A percentile compares a stretch with the other conserved stretches of the same genome.
Evolutionary conservation across 1,284 basidiomycete species (phyloP).

Genomic region (Pseudozyma pruni): DNA sequence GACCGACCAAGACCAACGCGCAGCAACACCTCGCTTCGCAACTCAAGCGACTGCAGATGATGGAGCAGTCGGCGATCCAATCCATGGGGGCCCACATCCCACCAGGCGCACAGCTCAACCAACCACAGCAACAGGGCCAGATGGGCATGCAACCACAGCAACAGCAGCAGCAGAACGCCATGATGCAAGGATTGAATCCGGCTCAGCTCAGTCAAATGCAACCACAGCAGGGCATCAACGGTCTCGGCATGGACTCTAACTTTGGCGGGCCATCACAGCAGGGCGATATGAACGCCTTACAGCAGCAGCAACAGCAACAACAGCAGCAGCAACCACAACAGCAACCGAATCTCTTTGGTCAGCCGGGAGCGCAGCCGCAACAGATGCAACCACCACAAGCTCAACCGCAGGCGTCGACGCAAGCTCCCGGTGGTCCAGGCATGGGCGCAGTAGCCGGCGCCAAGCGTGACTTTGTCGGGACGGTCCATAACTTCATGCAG

Average conservation of each 20-base stretch:
- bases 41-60: conserved; percentile 54
- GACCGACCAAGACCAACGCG: conserved; percentile 53
- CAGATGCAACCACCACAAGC: conserved; percentile 17
- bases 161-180: conserved; percentile 20
- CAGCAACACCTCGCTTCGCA: conserved; percentile 56
- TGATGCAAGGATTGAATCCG: conserved; percentile 30
- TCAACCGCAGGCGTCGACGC: conserved; percentile 27
- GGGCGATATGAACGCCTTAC: conserved; percentile 17
- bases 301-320: conserved; percentile 13
- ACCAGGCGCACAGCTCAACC: conserved; percentile 37
- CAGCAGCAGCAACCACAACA: conserved; percentile 16
- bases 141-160: conserved; percentile 25
- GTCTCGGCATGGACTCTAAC: conserved; percentile 24
- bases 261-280: conserved; percentile 20
- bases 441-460: conserved; percentile 7
- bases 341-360: conserved; percentile 19
- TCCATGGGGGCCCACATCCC: conserved; percentile 44
- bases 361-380: conserved; percentile 30
- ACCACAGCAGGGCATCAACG: conserved; percentile 25
- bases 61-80: conserved; percentile 46
- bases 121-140: conserved; percentile 28
- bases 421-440: conserved; percentile 10
- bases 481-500: conserved; percentile 58
- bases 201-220: conserved; percentile 25
- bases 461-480: conserved; percentile 56